Percentiles rank a stretch among this genome's conserved stretches.
Evolutionary conservation across 225 moss, liverwort and hornwort species (phyloP).

Genomic region (Marchantia polymorpha): DNA sequence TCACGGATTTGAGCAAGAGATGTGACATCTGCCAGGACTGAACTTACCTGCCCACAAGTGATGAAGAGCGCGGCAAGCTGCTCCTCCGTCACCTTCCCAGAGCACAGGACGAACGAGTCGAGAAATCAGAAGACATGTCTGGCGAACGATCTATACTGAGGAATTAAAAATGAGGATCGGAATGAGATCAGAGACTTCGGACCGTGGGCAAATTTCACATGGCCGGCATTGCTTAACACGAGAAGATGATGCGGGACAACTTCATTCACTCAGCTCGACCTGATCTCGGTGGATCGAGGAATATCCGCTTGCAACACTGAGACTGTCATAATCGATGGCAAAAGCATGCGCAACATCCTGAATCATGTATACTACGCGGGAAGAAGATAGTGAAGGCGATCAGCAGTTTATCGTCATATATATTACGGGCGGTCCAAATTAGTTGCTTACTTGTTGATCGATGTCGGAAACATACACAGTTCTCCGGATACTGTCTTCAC

Average conservation of each 20-base stretch:
- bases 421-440: background rate
- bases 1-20: background rate
- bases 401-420: no score
- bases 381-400: background rate
- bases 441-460: slow-evolving; percentile 77
- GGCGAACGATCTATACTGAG: background rate
- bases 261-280: background rate
- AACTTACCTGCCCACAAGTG: slow-evolving; percentile 83
- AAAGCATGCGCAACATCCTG: background rate
- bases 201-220: background rate
- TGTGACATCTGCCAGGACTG: background rate
- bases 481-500: slow-evolving; percentile 91
- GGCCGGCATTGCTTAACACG: background rate
- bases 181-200: background rate
- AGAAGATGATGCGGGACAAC: background rate
- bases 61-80: slow-evolving; percentile 95
- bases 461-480: slow-evolving; percentile 96
- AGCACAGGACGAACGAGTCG: background rate
- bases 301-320: background rate
- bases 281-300: slow-evolving; percentile 6
- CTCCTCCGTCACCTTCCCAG: slow-evolving; percentile 87
- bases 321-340: background rate
- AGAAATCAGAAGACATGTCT: background rate
- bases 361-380: background rate
- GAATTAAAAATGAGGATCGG: background rate